Conservation (phyloP, 345 rosid genomes). For the Eucalyptus victrix region DNA sequence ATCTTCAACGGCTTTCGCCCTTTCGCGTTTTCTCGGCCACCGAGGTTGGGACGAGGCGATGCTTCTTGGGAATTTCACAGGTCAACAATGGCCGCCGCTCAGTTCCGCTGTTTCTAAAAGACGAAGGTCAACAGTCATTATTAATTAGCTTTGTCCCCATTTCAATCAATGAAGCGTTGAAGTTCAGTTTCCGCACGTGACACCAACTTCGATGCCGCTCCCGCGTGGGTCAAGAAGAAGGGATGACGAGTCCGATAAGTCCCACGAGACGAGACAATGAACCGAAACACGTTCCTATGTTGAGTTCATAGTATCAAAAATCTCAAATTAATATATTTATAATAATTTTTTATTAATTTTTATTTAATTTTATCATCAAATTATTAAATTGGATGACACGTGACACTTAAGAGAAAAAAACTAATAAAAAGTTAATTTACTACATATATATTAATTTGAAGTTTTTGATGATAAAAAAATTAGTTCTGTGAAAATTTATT, state of each 20-base stretch:
- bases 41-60: no score
- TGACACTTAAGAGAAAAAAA: accelerated
- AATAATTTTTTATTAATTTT: accelerated
- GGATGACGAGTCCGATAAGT: no score
- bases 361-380: accelerated
- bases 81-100: not conserved
- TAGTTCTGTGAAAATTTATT: accelerated
- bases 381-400: accelerated
- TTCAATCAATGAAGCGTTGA: not conserved
- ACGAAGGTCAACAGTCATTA: not conserved
- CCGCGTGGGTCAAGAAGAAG: no score
- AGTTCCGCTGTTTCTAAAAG: not conserved
- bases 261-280: no score
- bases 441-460: accelerated
- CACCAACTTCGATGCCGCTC: not conserved
- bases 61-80: not conserved
- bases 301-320: accelerated
- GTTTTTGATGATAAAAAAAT: no score
- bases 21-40: no score
- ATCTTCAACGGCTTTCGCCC: no score
- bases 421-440: accelerated
- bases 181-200: not conserved
- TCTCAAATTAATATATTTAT: accelerated
- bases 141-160: not conserved
- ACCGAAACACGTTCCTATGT: accelerated